A percentile compares a stretch with the other conserved stretches of the same genome.
phyloP scores from a whole-genome alignment of 345 rosid genomes.

The Populus pruinosa region DNA sequence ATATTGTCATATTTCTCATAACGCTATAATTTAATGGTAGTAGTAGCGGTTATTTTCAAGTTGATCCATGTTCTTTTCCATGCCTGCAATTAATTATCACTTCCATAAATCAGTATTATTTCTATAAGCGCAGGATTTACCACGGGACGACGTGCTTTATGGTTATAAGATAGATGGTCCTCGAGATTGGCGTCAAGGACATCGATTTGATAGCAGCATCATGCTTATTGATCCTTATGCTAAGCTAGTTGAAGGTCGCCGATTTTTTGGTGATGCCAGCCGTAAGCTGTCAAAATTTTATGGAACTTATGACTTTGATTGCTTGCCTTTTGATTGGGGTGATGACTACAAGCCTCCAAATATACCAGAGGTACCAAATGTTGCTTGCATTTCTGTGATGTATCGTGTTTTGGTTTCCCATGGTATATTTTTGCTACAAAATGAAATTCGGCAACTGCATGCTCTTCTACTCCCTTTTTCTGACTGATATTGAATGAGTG shows the following conservation, averaged over 20 bases:
- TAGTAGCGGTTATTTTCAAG: not conserved
- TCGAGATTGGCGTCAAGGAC: constrained; percentile 71
- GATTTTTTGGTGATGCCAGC: constrained; percentile 62
- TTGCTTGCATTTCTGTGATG: constrained; percentile 5
- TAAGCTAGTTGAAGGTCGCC: constrained; percentile 80
- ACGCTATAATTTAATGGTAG: no score
- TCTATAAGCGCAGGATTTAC: constrained; percentile 55
- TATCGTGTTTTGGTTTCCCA: not conserved
- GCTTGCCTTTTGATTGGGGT: constrained; percentile 84
- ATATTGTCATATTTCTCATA: constrained; percentile 12
- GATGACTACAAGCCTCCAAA: constrained; percentile 60
- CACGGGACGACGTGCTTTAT: constrained; percentile 62
- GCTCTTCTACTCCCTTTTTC: not conserved
- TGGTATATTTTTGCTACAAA: not conserved
- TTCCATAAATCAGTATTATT: constrained; percentile 2
- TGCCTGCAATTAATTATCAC: not conserved
- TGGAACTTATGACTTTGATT: constrained; percentile 85
- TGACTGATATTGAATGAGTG: no score
- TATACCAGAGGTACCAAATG: constrained; percentile 62
- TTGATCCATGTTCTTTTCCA: not conserved
- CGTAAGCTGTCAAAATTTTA: constrained; percentile 55
- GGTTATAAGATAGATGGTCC: constrained; percentile 92
- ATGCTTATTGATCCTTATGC: constrained; percentile 87
- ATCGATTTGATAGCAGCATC: constrained; percentile 61
- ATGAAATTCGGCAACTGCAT: not conserved